Base-by-base conservation (phyloP, 2,329 filamentous ascomycete genomes). In the Fusarium nisikadoi region DNA sequence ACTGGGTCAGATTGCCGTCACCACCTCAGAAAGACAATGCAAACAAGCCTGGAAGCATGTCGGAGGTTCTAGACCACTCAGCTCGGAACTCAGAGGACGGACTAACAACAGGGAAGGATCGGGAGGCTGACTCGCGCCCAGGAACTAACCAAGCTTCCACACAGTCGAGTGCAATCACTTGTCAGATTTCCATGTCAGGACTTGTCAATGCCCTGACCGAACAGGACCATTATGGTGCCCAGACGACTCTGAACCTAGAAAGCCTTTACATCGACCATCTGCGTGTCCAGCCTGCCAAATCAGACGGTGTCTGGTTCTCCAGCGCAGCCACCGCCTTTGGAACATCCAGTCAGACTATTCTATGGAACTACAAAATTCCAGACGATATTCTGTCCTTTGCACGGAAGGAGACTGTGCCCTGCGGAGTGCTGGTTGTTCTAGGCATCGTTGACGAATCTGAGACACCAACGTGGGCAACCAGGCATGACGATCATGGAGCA, bases 341-440 rank as follows among this genome's bases (percentile, higher is more conserved):
- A 25, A 88, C 86, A 3, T 83, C 85, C 0, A 86, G 83, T 54
- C 84, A 86, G 71, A 89, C 88, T 2, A 83, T 89, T 14, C 81
- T 91, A 6, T 91, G 89, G 89, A 88, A 86, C 75, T 90, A 89
- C 80, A 84, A 85, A 62, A 89, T 90, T 50, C 87, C 88, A 0
- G 82, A 86, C 25, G 83, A 84, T 6, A 79, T 90, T 8, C 74
- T 89, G 3, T 69, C 80, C 2, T 88, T 91, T 64, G 79, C 87
- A 5, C 82, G 85, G 13, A 84, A 83, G 35, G 85, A 86, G 23
- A 86, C 86, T 1, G 84, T 91, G 2, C 88, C 89, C 1, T 90
- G 88, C 74, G 89, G 89, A 36, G 81, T 90, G 33, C 82, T 91
- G 33, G 88, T 89, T n/a, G 76, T 90, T 25, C 78, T 91, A 2